A percentile compares a stretch with the other conserved stretches of the same genome.
Conservation (phyloP, 352 stramenopile genomes). For the Globisporangium echinulatum region DNA sequence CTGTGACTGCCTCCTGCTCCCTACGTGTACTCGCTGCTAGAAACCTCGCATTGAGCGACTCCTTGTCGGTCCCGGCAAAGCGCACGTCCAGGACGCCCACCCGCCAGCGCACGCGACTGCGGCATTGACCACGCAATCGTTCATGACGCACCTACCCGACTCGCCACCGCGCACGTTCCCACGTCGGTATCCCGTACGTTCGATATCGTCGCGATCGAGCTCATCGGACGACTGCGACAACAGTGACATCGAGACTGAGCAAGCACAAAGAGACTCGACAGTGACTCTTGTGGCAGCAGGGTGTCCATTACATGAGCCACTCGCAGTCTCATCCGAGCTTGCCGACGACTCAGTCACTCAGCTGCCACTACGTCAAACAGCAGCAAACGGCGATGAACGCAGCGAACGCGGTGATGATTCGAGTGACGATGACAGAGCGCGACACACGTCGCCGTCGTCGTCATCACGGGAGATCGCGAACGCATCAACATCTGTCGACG, state of each 20-base stretch:
- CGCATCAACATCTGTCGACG: neutral
- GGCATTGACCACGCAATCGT: constrained; percentile 9
- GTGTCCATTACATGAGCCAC: no score
- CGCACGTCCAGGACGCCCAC: constrained; percentile 8
- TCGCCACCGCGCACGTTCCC: constrained; percentile 28
- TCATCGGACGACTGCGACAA: constrained; percentile 2
- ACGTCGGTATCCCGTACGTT: neutral
- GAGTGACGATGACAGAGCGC: neutral
- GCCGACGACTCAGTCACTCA: neutral
- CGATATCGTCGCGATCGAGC: neutral
- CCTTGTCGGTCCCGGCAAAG: constrained; percentile 22
- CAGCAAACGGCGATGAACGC: neutral
- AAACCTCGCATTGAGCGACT: constrained; percentile 38
- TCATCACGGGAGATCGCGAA: neutral
- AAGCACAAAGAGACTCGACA: no score
- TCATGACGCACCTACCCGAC: constrained; percentile 49
- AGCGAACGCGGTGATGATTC: neutral
- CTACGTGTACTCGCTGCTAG: constrained; percentile 7
- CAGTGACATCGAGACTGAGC: neutral
- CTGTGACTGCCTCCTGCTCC: neutral
- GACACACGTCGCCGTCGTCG: no score
- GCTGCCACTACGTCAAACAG: neutral
- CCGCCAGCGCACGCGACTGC: neutral
- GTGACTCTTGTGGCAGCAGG: no score
- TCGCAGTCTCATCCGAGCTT: neutral